Evolutionary conservation across 345 rosid species (phyloP).

Genomic region (Mangifera indica): DNA sequence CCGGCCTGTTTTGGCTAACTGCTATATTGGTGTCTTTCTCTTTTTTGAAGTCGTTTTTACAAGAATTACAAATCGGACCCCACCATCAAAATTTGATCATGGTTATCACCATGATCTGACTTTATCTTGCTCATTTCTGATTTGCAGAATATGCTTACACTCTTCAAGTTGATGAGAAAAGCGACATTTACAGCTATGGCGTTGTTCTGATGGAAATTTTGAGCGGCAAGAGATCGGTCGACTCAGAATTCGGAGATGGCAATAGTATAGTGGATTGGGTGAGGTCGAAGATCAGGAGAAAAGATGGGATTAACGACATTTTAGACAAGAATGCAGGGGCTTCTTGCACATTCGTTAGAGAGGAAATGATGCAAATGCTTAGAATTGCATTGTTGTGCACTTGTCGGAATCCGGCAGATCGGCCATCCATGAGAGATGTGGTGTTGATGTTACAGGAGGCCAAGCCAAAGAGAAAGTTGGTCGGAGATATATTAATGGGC

Average conservation of each 20-base stretch:
- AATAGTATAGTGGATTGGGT: conserved; percentile 97
- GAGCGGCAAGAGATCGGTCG: conserved; percentile 79
- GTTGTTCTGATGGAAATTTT: conserved; percentile 86
- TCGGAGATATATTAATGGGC: conserved; percentile 25
- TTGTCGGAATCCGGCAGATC: conserved; percentile 70
- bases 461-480: conserved; percentile 76
- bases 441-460: conserved; percentile 90
- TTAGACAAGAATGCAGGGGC: conserved; percentile 81
- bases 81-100: conserved; percentile 1
- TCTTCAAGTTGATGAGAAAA: conserved; percentile 90
- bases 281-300: conserved; percentile 64
- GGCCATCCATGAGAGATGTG: conserved; percentile 98
- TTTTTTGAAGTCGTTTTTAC: conserved; percentile 1
- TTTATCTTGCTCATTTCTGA: background rate
- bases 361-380: conserved; percentile 89
- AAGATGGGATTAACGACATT: conserved; percentile 55
- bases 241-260: conserved; percentile 88
- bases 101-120: conserved; percentile 18
- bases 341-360: conserved; percentile 58
- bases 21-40: too few relatives aligned
- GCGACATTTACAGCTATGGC: conserved; percentile 92
- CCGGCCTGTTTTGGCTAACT: conserved; percentile 15
- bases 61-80: conserved; percentile 27
- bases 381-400: conserved; percentile 86
- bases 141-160: conserved; percentile 90